Percentiles rank a stretch among this genome's conserved stretches.
phyloP scores from a whole-genome alignment of 108 stramenopile genomes.

The Skeletonema grethae region DNA sequence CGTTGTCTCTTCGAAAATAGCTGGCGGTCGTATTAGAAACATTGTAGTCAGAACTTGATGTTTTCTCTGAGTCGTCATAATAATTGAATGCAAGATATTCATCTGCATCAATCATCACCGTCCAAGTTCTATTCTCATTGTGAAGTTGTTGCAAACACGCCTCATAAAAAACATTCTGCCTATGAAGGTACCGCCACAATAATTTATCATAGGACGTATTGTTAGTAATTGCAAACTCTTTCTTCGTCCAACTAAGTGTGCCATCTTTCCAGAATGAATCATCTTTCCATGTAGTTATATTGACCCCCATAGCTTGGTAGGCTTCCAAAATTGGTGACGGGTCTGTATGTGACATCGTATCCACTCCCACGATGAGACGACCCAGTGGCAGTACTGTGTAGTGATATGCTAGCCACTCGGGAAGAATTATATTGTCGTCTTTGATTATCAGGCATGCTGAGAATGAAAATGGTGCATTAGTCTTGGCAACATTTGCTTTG shows the following conservation, averaged over 20 bases:
- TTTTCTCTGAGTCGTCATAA: too few relatives aligned
- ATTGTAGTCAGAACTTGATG: too few relatives aligned
- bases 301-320: slow-evolving; percentile 14
- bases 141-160: slow-evolving; percentile 37
- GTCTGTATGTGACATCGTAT: slow-evolving; percentile 32
- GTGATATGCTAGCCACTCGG: slow-evolving; percentile 67
- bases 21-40: too few relatives aligned
- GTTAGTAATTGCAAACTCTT: slow-evolving; percentile 38
- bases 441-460: slow-evolving; percentile 61
- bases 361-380: slow-evolving; percentile 41
- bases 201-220: too few relatives aligned
- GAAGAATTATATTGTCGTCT: slow-evolving; percentile 51
- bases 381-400: slow-evolving; percentile 53
- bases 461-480: slow-evolving; percentile 41
- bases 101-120: slow-evolving; percentile 60
- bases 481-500: too few relatives aligned
- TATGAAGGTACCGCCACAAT: background rate
- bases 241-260: slow-evolving; percentile 10
- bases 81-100: slow-evolving; percentile 60
- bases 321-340: slow-evolving; percentile 3
- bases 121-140: slow-evolving; percentile 38
- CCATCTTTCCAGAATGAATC: background rate
- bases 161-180: slow-evolving; percentile 37
- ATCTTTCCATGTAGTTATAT: slow-evolving; percentile 19
- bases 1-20: too few relatives aligned